These are phyloP conservation scores for Rutstroemia sp. DNA, from an alignment of 2,329 filamentous ascomycete species.

Conservation along the genomic window DNA sequence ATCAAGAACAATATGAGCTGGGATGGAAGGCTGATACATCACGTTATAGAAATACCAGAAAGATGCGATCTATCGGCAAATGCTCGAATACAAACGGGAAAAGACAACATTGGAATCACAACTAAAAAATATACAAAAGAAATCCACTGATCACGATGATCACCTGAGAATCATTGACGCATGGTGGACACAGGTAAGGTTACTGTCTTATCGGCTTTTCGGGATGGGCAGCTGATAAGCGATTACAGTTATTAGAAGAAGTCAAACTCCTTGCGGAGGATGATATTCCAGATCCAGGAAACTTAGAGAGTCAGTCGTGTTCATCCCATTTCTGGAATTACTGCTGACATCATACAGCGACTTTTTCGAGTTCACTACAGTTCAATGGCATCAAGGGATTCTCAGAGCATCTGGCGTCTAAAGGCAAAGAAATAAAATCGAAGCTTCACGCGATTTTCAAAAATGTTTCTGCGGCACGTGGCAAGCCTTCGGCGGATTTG, in stretches of 20 bases:
- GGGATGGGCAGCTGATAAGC: slow-evolving; percentile 12
- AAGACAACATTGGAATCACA: slow-evolving; percentile 74
- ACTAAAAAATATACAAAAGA: slow-evolving; percentile 72
- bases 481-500: slow-evolving; percentile 57
- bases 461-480: slow-evolving; percentile 43
- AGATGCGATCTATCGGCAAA: slow-evolving; percentile 93
- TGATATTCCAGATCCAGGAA: slow-evolving; percentile 36
- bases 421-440: slow-evolving; percentile 67
- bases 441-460: slow-evolving; percentile 64
- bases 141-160: slow-evolving; percentile 78
- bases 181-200: slow-evolving; percentile 85
- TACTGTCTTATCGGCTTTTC: not conserved
- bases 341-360: slow-evolving; percentile 35
- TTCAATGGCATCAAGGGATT: slow-evolving; percentile 66
- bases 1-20: slow-evolving; percentile 30
- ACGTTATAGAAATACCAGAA: slow-evolving; percentile 73
- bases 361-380: slow-evolving; percentile 50
- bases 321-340: not conserved
- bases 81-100: slow-evolving; percentile 96
- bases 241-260: slow-evolving; percentile 52
- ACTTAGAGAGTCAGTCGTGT: slow-evolving; percentile 8
- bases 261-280: slow-evolving; percentile 51
- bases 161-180: slow-evolving; percentile 84
- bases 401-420: slow-evolving; percentile 69
- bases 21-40: slow-evolving; percentile 30